Evolutionary conservation across 768 basidiomycete genomes (phyloP).

Genomic region (Astraeus odoratus): DNA sequence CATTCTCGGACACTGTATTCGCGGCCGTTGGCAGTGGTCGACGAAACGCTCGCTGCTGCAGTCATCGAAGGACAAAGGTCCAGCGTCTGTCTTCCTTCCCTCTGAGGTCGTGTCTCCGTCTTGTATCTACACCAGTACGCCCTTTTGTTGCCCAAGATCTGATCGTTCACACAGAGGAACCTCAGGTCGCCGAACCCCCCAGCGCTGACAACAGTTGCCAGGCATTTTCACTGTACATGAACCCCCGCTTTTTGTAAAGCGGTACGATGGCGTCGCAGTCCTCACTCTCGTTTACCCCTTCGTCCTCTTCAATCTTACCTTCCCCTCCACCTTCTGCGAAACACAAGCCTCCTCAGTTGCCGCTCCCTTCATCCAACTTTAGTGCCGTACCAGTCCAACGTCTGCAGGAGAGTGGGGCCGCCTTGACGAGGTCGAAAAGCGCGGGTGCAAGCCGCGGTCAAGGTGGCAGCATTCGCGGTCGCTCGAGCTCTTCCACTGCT

Average conservation of each 20-base stretch:
- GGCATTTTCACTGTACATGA: not conserved
- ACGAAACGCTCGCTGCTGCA: too few species aligned
- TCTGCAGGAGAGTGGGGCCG: constrained; percentile 4
- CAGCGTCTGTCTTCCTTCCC: too few species aligned
- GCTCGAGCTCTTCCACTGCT: constrained; percentile 5
- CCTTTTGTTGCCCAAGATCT: too few species aligned
- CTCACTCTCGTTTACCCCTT: constrained; percentile 9
- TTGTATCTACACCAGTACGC: too few species aligned
- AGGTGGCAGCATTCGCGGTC: constrained; percentile 2
- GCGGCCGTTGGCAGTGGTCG: too few species aligned
- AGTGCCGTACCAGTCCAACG: constrained; percentile 10
- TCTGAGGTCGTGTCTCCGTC: too few species aligned
- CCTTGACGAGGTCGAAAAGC: constrained; percentile 8
- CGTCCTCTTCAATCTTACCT: too few species aligned
- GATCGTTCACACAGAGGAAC: too few species aligned
- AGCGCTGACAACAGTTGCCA: not conserved
- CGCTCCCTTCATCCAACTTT: constrained; percentile 12
- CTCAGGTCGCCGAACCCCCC: too few species aligned
- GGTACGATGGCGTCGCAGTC: constrained; percentile 5
- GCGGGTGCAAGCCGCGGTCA: constrained; percentile 4
- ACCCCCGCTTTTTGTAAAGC: not conserved
- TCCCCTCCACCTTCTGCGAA: constrained; percentile 4
- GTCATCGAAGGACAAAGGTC: too few species aligned
- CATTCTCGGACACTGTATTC: too few species aligned
- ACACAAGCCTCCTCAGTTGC: constrained; percentile 8